Base-by-base conservation (phyloP, 371 early-diverging fungal genomes). In the Mortierella sp. region DNA sequence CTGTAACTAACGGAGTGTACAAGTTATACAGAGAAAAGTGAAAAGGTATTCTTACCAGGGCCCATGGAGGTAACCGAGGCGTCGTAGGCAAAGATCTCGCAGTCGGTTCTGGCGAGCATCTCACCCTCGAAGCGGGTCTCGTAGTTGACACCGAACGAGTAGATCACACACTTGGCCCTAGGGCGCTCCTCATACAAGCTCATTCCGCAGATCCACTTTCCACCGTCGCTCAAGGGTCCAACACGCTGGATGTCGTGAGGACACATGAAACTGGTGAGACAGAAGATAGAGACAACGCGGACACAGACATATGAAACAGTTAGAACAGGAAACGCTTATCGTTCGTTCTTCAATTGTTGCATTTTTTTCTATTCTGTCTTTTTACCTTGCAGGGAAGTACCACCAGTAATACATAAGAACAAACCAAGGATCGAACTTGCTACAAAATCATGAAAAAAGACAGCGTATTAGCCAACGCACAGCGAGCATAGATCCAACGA, bases 121-220 rank as follows among this genome's bases (percentile, higher is more conserved):
- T 72, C 72, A 23, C 66, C 72, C 65, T 71, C 72, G 28, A 64
- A 71, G 30, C 65, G 66, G 37, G 65, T 72, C 49, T 72, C 66
- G 48, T 61, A 37, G 62, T 72, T 72, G 61, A 72, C 58, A 49
- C 72, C 72, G 24, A 72, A 72, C 6, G 72, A 72, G 66, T 72
- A 72, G 24, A 66, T 52, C 21, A 71, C 60, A 31, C 72, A 71
- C 56, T 64, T 71, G 50, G 72, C 60, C 14, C 72, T 54, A 30
- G 72, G 72, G 49, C 64, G 21, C 48, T 64, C 72, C 48, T 64
- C 65, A 34, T 71, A 71, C 31, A 71, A 39, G 19, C 60, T 59
- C 72, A 71, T 60, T n/a, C 72, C 72, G 44, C 72, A 71, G 47
- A 71, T 30, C 72, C 72, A 71, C 43, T 71, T 71, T 41, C 72